phyloP scores from a whole-genome alignment of 805 yeast genomes.

The Clavispora asparagi region DNA sequence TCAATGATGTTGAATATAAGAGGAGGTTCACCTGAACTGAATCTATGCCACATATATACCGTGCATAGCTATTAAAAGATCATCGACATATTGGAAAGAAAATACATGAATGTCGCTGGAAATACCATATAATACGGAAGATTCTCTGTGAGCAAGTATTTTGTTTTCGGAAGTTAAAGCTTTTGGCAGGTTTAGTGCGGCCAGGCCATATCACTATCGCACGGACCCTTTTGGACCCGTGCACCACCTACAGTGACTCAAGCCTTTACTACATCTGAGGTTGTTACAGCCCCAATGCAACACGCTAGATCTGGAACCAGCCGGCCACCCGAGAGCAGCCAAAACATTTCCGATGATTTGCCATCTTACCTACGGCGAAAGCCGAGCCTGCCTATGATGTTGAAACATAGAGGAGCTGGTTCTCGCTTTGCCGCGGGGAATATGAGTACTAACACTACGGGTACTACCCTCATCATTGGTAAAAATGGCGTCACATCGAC shows the following conservation, averaged over 20 bases:
- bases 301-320: background rate
- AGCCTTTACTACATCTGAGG: background rate
- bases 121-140: too few relatives aligned
- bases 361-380: conserved; percentile 12
- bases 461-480: conserved; percentile 15
- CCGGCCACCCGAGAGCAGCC: background rate
- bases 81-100: too few relatives aligned
- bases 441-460: conserved; percentile 12
- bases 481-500: conserved; percentile 2
- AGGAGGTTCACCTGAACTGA: too few relatives aligned
- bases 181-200: too few relatives aligned
- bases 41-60: too few relatives aligned
- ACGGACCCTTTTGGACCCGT: background rate
- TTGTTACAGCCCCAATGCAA: background rate
- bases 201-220: too few relatives aligned
- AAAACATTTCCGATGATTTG: conserved; percentile 2
- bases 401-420: background rate
- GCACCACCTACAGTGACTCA: background rate
- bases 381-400: background rate
- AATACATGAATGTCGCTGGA: too few relatives aligned
- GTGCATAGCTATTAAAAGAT: too few relatives aligned
- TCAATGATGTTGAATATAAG: too few relatives aligned
- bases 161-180: too few relatives aligned
- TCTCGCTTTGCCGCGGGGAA: background rate
- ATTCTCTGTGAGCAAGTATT: too few relatives aligned